Evolutionary conservation across 768 basidiomycete species (phyloP).

Genomic region (Astraeus odoratus): DNA sequence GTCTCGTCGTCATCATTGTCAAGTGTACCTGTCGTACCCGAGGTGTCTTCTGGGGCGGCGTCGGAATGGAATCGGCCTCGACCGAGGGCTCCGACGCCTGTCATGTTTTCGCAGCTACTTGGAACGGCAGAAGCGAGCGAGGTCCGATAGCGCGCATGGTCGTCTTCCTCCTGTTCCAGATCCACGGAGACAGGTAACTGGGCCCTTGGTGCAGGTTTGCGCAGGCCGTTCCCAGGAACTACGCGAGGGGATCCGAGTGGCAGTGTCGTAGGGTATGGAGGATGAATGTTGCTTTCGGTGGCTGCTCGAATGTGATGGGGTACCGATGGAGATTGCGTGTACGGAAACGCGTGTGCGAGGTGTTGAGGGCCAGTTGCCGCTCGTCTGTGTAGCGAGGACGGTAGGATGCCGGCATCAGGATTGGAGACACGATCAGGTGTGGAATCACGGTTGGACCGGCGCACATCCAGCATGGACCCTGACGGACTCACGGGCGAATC

Average conservation of each 20-base stretch:
- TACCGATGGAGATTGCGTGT: conserved; percentile 9
- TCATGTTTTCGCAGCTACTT: conserved; percentile 52
- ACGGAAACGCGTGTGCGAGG: conserved; percentile 4
- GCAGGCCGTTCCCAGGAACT: conserved; percentile 35
- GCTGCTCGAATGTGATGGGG: conserved; percentile 28
- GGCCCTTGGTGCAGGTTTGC: conserved; percentile 58
- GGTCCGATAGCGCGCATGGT: conserved; percentile 30
- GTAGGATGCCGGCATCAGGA: conserved; percentile 17
- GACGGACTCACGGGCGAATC: conserved; percentile 30
- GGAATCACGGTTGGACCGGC: conserved; percentile 27
- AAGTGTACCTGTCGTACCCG: conserved; percentile 7
- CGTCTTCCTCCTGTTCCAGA: conserved; percentile 31
- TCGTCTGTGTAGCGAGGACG: conserved; percentile 25
- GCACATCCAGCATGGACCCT: conserved; percentile 30
- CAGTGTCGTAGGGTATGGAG: conserved; percentile 11
- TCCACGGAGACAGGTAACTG: conserved; percentile 57
- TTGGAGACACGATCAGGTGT: conserved; percentile 24
- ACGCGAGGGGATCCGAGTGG: conserved; percentile 17
- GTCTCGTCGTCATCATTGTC: conserved; percentile 14
- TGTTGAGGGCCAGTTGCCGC: conserved; percentile 27
- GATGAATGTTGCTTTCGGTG: conserved; percentile 26
- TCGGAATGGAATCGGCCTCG: conserved; percentile 22
- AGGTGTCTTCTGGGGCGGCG: conserved; percentile 6
- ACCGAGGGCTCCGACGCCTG: conserved; percentile 47
- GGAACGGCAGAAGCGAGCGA: conserved; percentile 51